Base-by-base conservation (phyloP, 257 asterid genomes). In the Perilla frutescens region DNA sequence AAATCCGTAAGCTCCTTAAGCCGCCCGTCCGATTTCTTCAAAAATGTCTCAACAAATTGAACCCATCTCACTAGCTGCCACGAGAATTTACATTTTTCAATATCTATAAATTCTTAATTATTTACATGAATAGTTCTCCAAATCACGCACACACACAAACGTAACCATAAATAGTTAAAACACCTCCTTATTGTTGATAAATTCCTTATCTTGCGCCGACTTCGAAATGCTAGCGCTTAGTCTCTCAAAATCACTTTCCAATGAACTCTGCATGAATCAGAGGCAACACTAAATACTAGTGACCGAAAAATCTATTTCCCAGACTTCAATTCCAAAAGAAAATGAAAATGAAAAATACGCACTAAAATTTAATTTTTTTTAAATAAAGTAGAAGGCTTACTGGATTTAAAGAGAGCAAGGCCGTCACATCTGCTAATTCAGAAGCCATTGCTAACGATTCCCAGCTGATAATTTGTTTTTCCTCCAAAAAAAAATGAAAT, bases 51-150 rank as follows among this genome's bases (percentile, higher is more conserved):
- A 3, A 85, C 81, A 74, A 91, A 86, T 20, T 68, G 88, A 10
- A 84, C 58, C 97, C 84, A 72, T 73, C 48, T 81, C 56, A 32
- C 54, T 75, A 90, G 68, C 99, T 95, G 89, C 79, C 80, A 87
- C 76, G 68, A 73, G 73, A 48, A 39, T n/a, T 7, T 8, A 37
- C 44, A 74, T 8, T 8, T 15, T 31, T 55, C 34, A 73, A 51
- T 32, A 73, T 67, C 71, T 20, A 71, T 50, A 53, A 62, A 64
- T 10, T 61, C 44, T 11, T 47, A 62, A 41, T 43, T 8, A 29
- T 29, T 47, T 14, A 51, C 47, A 54, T 1, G 13, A 40, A 6
- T 34, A 68, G 11, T 32, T 70, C 40, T 36, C 34, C 59, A 69
- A 45, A 36, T 56, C 62, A 59, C 29, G 1, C 32, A 34, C 9